Conservation (phyloP, 2,329 filamentous ascomycete genomes). For the Endoconidiophora laricicola region DNA sequence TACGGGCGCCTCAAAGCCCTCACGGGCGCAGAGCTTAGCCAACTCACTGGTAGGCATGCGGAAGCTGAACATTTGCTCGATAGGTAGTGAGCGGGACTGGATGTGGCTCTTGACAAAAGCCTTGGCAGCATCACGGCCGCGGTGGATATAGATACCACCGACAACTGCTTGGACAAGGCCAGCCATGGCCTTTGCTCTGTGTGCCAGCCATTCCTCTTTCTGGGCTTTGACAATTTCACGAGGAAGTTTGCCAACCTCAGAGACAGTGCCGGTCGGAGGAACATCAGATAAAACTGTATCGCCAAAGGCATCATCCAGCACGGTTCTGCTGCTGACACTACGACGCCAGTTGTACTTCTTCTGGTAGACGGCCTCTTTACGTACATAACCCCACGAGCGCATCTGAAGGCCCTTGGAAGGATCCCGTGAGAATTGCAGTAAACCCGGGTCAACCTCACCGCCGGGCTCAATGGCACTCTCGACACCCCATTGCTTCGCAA, state of each 20-base stretch:
- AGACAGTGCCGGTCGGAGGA: constrained; percentile 10
- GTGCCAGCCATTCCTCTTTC: constrained; percentile 36
- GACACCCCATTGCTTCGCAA: constrained; percentile 80
- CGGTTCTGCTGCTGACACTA: constrained; percentile 58
- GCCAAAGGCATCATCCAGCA: constrained; percentile 76
- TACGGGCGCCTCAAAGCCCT: constrained; percentile 75
- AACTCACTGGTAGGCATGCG: constrained; percentile 70
- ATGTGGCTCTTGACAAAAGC: constrained; percentile 73
- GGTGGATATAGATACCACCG: constrained; percentile 73
- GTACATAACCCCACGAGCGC: constrained; percentile 32
- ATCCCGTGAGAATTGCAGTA: constrained; percentile 59
- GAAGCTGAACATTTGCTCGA: constrained; percentile 71
- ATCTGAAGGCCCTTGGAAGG: constrained; percentile 28
- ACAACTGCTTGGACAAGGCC: constrained; percentile 71
- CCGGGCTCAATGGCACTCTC: constrained; percentile 77
- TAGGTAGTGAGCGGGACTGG: constrained; percentile 59
- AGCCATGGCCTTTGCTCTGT: constrained; percentile 56
- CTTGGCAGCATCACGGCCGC: constrained; percentile 62
- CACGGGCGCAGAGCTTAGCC: constrained; percentile 63
- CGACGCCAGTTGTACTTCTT: constrained; percentile 41
- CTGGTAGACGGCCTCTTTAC: constrained; percentile 31
- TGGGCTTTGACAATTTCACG: constrained; percentile 12
- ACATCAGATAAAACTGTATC: constrained; percentile 29
- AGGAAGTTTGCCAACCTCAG: constrained; percentile 13
- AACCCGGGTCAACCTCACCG: constrained; percentile 76